Evolutionary conservation across 2,329 filamentous ascomycete genomes (phyloP).

Genomic region (Penicillium brasilianum): DNA sequence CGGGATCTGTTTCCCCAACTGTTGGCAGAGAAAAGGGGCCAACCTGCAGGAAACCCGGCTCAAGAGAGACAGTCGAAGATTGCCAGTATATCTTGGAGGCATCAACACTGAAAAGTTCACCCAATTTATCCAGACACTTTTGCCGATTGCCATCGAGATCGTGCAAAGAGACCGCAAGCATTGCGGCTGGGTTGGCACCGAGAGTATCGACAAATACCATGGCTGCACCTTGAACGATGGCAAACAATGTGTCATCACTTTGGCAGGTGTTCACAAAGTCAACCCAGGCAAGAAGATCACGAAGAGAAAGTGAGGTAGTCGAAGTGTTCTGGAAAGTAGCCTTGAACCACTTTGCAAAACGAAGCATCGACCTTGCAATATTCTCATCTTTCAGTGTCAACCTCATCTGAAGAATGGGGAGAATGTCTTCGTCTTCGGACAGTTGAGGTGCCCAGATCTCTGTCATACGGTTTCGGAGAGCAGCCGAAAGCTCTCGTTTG

Average conservation of each 20-base stretch:
- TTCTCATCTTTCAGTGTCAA: constrained; percentile 61
- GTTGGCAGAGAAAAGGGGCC: constrained; percentile 75
- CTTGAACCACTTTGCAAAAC: constrained; percentile 94
- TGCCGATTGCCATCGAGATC: constrained; percentile 73
- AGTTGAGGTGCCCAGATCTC: constrained; percentile 97
- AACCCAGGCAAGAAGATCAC: constrained; percentile 92
- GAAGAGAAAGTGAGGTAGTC: constrained; percentile 80
- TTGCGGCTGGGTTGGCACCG: constrained; percentile 89
- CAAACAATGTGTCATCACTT: constrained; percentile 54
- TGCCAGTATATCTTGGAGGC: constrained; percentile 69
- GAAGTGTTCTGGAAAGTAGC: constrained; percentile 75
- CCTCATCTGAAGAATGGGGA: constrained; percentile 83
- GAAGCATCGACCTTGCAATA: constrained; percentile 73
- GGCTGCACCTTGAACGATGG: constrained; percentile 81
- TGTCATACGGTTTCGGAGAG: constrained; percentile 92
- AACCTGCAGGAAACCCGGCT: constrained; percentile 63
- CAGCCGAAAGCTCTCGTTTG: constrained; percentile 95
- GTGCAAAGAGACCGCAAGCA: constrained; percentile 73
- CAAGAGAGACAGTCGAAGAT: constrained; percentile 63
- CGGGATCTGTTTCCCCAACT: constrained; percentile 54
- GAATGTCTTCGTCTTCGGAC: constrained; percentile 81
- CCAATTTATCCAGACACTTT: constrained; percentile 74
- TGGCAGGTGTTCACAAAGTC: constrained; percentile 80
- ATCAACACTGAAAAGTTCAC: constrained; percentile 68
- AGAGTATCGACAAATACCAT: constrained; percentile 96